Percentiles rank a stretch among this genome's conserved stretches.
Evolutionary conservation across 805 yeast genomes (phyloP).

Genomic region (Myxozyma mucilagina): DNA sequence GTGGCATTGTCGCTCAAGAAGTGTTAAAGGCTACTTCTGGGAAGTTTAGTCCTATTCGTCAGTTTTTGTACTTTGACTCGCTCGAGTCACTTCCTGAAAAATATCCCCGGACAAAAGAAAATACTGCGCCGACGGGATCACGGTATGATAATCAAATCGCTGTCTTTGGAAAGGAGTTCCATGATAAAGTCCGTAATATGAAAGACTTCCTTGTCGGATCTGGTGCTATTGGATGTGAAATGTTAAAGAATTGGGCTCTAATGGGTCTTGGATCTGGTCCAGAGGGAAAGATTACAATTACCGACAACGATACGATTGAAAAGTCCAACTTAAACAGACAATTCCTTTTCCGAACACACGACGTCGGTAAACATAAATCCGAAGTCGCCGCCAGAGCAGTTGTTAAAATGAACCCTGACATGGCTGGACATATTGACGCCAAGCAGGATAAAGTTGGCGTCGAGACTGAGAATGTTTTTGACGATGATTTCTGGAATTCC

Average conservation of each 20-base stretch:
- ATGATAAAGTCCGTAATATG: slow-evolving; percentile 69
- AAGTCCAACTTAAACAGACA: slow-evolving; percentile 95
- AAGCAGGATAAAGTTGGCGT: slow-evolving; percentile 86
- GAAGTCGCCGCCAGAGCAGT: slow-evolving; percentile 89
- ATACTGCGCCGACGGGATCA: slow-evolving; percentile 71
- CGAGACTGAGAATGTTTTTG: slow-evolving; percentile 84
- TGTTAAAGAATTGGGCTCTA: slow-evolving; percentile 97
- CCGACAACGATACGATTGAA: slow-evolving; percentile 95
- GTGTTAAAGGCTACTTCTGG: slow-evolving; percentile 94
- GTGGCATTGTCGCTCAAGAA: slow-evolving; percentile 96
- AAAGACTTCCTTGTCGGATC: slow-evolving; percentile 93
- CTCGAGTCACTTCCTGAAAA: slow-evolving; percentile 79
- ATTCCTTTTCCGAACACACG: slow-evolving; percentile 89
- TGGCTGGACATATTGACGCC: slow-evolving; percentile 72
- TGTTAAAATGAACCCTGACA: slow-evolving; percentile 77
- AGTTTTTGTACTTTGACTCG: slow-evolving; percentile 90
- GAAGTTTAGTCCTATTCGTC: slow-evolving; percentile 90
- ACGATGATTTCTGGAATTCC: slow-evolving; percentile 79
- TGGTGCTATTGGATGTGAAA: slow-evolving; percentile 99
- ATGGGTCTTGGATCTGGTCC: slow-evolving; percentile 94
- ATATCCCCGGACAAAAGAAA: slow-evolving; percentile 57
- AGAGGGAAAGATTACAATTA: slow-evolving; percentile 76
- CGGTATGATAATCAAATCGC: slow-evolving; percentile 96
- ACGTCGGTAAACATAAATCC: slow-evolving; percentile 88
- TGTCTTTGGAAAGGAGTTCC: slow-evolving; percentile 80